A percentile compares a stretch with the other conserved stretches of the same genome.
Evolutionary conservation across 2,329 filamentous ascomycete species (phyloP).

Genomic region (Amauroascus verrucosus): DNA sequence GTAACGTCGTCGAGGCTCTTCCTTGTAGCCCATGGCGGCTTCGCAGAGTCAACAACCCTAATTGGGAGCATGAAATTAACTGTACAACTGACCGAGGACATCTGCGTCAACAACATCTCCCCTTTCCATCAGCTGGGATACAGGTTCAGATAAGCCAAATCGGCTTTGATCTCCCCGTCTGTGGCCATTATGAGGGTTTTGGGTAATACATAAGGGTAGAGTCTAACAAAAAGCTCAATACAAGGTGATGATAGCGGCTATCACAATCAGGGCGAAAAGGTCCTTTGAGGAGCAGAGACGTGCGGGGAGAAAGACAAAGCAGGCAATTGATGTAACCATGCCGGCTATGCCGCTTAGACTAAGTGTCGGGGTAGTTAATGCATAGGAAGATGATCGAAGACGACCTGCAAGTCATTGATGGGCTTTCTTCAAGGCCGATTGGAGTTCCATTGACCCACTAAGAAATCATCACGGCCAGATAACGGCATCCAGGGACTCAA

Average conservation of each 20-base stretch:
- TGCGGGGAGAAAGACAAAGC: not conserved
- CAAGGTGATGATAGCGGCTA: not conserved
- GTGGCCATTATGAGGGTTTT: not conserved
- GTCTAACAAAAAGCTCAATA: no score
- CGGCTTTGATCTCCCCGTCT: constrained; percentile 1
- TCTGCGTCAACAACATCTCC: not conserved
- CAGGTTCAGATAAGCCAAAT: not conserved
- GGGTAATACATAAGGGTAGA: no score
- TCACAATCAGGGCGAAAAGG: not conserved
- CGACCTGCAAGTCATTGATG: no score
- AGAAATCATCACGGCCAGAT: no score
- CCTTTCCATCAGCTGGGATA: constrained; percentile 1
- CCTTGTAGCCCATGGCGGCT: constrained; percentile 43
- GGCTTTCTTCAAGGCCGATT: no score
- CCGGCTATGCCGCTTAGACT: no score
- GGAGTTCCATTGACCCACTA: no score
- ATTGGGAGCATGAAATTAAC: not conserved
- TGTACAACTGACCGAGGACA: constrained; percentile 2
- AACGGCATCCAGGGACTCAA: no score
- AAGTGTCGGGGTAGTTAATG: no score
- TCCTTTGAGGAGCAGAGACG: not conserved
- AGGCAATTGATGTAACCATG: not conserved
- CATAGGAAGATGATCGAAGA: no score
- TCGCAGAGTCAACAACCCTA: not conserved
- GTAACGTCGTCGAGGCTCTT: constrained; percentile 53